Conservation (phyloP, 306 rosid species). For the Cucumis sativus region DNA sequence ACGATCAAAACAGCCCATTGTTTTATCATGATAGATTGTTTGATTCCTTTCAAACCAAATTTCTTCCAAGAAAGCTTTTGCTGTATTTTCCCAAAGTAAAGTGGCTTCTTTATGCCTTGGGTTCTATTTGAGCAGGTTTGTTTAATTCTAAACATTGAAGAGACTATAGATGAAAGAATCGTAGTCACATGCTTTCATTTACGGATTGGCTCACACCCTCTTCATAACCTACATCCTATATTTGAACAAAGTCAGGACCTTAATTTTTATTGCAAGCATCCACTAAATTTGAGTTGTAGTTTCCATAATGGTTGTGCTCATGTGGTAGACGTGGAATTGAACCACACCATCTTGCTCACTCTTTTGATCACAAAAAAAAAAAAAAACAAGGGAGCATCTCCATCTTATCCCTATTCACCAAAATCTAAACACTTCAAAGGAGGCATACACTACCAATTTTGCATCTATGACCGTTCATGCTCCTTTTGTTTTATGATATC, state of each 20-base stretch:
- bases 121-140: background rate
- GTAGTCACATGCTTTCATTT: background rate
- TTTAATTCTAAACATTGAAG: background rate
- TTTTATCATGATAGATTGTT: too few relatives aligned
- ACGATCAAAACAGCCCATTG: too few relatives aligned
- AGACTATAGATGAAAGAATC: background rate
- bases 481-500: background rate
- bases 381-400: too few relatives aligned
- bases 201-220: background rate
- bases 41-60: too few relatives aligned
- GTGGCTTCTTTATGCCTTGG: too few relatives aligned
- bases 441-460: background rate
- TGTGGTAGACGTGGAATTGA: background rate
- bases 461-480: background rate
- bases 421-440: background rate
- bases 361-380: background rate
- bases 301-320: background rate
- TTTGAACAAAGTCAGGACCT: background rate
- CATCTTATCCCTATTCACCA: background rate
- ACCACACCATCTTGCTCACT: background rate
- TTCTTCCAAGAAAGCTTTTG: too few relatives aligned
- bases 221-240: background rate
- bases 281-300: background rate
- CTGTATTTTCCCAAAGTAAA: too few relatives aligned
- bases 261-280: background rate